phyloP scores from a whole-genome alignment of 179 eudicot genomes.

The Actinidia arguta region DNA sequence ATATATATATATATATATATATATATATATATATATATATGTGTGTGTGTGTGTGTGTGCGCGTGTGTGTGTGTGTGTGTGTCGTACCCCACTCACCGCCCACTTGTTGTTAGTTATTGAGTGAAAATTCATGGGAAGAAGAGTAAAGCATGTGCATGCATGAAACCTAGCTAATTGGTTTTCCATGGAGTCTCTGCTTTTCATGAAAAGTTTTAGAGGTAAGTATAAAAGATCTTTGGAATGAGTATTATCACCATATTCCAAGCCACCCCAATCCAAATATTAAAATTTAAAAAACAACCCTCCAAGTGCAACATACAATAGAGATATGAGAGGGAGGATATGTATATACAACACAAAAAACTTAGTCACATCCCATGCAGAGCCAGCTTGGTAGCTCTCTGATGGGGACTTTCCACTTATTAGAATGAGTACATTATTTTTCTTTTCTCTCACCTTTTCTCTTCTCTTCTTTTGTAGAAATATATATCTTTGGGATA shows the following conservation, averaged over 20 bases:
- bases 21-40: neutral
- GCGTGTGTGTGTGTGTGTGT: constrained; percentile 1
- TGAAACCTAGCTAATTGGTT: constrained; percentile 52
- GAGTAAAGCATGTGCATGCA: constrained; percentile 58
- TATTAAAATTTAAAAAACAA: too few relatives aligned
- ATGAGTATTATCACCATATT: constrained; percentile 20
- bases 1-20: too few relatives aligned
- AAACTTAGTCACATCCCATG: too few relatives aligned
- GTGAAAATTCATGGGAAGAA: constrained; percentile 42
- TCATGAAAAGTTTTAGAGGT: constrained; percentile 38
- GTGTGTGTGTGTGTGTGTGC: neutral
- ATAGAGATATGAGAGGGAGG: too few relatives aligned
- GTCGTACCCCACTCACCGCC: constrained; percentile 17
- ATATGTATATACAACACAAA: too few relatives aligned
- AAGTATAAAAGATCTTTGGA: constrained; percentile 36
- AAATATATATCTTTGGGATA: too few relatives aligned
- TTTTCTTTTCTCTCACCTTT: too few relatives aligned
- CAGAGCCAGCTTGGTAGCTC: too few relatives aligned
- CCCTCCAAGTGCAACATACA: too few relatives aligned
- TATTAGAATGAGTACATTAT: too few relatives aligned
- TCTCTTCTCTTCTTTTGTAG: too few relatives aligned
- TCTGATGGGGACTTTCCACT: too few relatives aligned
- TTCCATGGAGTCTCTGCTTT: constrained; percentile 57
- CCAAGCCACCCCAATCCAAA: constrained; percentile 15
- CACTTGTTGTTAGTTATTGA: constrained; percentile 19